These are phyloP conservation scores for Hericium rajendrae DNA, from an alignment of 768 basidiomycete species.

Conservation along the genomic window DNA sequence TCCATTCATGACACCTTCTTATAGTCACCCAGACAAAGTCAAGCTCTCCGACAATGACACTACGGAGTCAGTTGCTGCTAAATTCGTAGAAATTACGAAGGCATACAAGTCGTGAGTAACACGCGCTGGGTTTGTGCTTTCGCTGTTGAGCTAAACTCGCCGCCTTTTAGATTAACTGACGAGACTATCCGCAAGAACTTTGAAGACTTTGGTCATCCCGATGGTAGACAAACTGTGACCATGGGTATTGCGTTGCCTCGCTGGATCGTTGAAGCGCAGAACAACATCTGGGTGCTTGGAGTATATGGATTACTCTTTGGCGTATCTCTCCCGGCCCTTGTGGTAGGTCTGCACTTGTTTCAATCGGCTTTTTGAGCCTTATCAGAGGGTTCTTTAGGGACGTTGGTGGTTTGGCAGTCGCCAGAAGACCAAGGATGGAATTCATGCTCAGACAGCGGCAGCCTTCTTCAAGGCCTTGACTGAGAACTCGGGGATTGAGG, in stretches of 20 bases:
- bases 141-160: not conserved
- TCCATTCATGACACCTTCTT: not conserved
- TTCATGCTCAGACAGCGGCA: conserved; percentile 72
- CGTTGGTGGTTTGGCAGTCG: conserved; percentile 97
- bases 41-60: conserved; percentile 76
- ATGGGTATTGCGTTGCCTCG: conserved; percentile 93
- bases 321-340: conserved; percentile 73
- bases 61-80: conserved; percentile 72
- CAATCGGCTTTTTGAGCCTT: not conserved
- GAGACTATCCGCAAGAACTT: conserved; percentile 86
- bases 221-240: conserved; percentile 89
- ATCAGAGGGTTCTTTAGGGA: conserved; percentile 33
- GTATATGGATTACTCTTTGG: conserved; percentile 86
- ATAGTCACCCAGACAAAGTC: conserved; percentile 95
- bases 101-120: conserved; percentile 84
- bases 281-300: conserved; percentile 86
- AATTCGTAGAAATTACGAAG: conserved; percentile 90
- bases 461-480: conserved; percentile 80
- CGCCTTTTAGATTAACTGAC: conserved; percentile 64
- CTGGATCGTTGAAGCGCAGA: conserved; percentile 89
- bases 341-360: conserved; percentile 35
- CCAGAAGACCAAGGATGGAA: conserved; percentile 85
- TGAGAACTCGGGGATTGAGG: conserved; percentile 67
- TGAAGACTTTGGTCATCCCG: conserved; percentile 86
- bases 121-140: not conserved